Evolutionary conservation across 2,329 filamentous ascomycete species (phyloP), one percentile per base, ranked within the genome.

Genomic region (Penicillium frequentans): DNA sequence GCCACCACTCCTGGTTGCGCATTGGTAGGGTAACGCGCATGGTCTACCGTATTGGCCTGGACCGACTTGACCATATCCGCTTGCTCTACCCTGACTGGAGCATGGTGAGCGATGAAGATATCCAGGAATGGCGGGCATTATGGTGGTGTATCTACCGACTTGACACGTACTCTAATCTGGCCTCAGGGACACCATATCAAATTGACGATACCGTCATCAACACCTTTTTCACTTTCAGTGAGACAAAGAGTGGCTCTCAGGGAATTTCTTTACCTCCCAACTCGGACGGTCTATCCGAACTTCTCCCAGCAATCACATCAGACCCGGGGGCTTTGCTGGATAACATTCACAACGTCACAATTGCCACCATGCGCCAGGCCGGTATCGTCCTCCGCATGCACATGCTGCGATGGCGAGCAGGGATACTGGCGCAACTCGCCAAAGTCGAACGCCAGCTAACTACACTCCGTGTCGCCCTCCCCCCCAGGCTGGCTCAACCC

Each of bases 111-210:
- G 60, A 68, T 13, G 69, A 71, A 19, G 70, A 73, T 7, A 64
- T 71, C 2, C 68, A 75, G 51, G 68, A 73, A 55, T 75, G 73
- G 73, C 65, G 71, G 43, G 60, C 60, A 29, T 49, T 73, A 43
- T 75, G 72, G 69, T 75, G 73, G 73, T 71, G 67, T 54, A 64
- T 75, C 35, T 75, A 72, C 57, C 67, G 69, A 31, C 62, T 75
- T 2, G 73, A 75, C 52, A 65, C 69, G 2, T 75, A 75, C 54
- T 70, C 71, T 10, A 75, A 75, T 51, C 67, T 73, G 3, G 58
- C 70, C 8, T 64, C 67, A 0, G 67, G 56, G 6, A 61, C 54
- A 37, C 59, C 59, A 16, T 61, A 52, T 46, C 23, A 53, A 24
- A 55, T 61, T 45, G 59, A 61, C 11, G 54, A 55, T 16, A 27